Evolutionary conservation across 495 filamentous ascomycete species (phyloP).

Genomic region (Aspergillus affinis): DNA sequence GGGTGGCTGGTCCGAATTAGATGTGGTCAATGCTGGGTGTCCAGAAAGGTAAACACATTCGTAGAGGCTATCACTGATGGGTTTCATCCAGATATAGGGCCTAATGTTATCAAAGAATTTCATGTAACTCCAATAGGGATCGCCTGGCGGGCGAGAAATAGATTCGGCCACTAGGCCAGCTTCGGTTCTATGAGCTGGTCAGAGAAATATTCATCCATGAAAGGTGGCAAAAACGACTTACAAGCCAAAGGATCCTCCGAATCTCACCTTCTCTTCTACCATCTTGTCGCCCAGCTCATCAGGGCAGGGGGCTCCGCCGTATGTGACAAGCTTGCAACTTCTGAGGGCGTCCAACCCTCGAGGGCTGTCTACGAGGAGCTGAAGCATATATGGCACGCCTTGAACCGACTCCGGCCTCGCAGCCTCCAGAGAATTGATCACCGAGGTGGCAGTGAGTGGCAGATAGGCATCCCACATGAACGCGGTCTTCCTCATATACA

Average conservation of each 20-base stretch:
- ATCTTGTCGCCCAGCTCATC: constrained; percentile 58
- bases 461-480: constrained; percentile 53
- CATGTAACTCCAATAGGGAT: constrained; percentile 56
- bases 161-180: constrained; percentile 52
- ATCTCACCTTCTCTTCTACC: constrained; percentile 45
- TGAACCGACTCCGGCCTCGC: constrained; percentile 51
- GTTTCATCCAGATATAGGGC: constrained; percentile 52
- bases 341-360: constrained; percentile 47
- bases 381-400: constrained; percentile 57
- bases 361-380: constrained; percentile 50
- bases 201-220: constrained; percentile 6
- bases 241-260: constrained; percentile 54
- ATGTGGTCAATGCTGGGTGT: constrained; percentile 48
- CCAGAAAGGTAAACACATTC: constrained; percentile 55
- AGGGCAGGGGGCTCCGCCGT: constrained; percentile 53
- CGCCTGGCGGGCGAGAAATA: constrained; percentile 42
- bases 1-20: constrained; percentile 53
- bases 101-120: constrained; percentile 45
- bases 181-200: constrained; percentile 45
- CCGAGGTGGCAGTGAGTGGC: constrained; percentile 50
- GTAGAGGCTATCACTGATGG: constrained; percentile 42
- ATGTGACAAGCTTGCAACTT: constrained; percentile 46
- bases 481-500: constrained; percentile 51
- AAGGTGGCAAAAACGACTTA: constrained; percentile 27
- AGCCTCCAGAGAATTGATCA: constrained; percentile 48